Conservation (phyloP, 2,329 filamentous ascomycete genomes). For the Pochonia chlamydosporia region DNA sequence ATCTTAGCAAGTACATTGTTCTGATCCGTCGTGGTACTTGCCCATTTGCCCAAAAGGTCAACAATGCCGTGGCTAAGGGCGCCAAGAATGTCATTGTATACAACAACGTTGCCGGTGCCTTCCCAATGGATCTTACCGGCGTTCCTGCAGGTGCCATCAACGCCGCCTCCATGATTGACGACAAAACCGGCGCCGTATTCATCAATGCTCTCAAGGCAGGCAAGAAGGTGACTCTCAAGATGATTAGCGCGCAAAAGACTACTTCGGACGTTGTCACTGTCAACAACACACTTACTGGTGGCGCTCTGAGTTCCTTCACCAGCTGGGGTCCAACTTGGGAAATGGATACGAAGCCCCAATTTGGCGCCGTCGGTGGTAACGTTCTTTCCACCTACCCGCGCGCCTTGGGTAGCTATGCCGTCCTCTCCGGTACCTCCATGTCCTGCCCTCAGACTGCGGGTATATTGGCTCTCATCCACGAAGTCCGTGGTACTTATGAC, state of each 20-base stretch:
- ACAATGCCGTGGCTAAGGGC: conserved; percentile 46
- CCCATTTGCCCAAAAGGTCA: conserved; percentile 47
- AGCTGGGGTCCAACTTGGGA: conserved; percentile 59
- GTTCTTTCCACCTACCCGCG: conserved; percentile 53
- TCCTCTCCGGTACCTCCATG: conserved; percentile 56
- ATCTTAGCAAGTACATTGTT: conserved; percentile 52
- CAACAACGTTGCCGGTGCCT: conserved; percentile 41
- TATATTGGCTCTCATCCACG: conserved; percentile 46
- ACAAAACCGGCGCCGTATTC: conserved; percentile 37
- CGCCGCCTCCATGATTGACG: conserved; percentile 36
- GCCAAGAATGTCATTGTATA: conserved; percentile 58
- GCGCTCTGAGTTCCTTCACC: conserved; percentile 46
- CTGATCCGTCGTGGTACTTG: conserved; percentile 55
- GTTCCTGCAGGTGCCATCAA: conserved; percentile 22
- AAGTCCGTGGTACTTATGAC: conserved; percentile 44
- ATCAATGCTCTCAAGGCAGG: conserved; percentile 36
- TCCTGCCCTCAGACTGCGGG: conserved; percentile 50
- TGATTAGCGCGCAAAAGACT: conserved; percentile 35
- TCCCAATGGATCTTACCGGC: conserved; percentile 24
- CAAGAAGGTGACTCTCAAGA: conserved; percentile 35
- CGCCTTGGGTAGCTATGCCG: conserved; percentile 40
- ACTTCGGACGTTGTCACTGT: conserved; percentile 24
- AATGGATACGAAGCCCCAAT: conserved; percentile 48
- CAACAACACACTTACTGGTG: conserved; percentile 32
- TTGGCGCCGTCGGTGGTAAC: conserved; percentile 49